Percentiles rank a stretch among this genome's conserved stretches.
Conservation (phyloP, 257 asterid genomes). For the Orobanche coerulescens region DNA sequence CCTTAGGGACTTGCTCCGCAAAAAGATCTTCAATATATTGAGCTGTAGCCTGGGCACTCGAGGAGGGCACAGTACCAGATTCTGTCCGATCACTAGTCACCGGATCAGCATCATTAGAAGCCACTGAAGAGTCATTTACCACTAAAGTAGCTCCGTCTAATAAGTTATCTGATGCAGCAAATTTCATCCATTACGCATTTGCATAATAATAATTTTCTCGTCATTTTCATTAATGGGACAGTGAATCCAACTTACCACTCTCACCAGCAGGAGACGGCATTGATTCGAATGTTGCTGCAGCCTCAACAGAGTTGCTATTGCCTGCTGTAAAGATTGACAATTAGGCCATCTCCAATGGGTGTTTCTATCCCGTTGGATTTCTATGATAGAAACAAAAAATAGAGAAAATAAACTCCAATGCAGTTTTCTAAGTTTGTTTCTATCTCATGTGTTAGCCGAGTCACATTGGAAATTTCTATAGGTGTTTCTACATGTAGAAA, state of each 20-base stretch:
- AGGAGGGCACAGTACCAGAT: constrained; percentile 23
- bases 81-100: constrained; percentile 27
- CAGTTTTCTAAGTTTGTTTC: no score
- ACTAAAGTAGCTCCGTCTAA: constrained; percentile 22
- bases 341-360: no score
- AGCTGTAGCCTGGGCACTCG: constrained; percentile 29
- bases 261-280: constrained; percentile 21
- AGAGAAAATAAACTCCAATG: no score
- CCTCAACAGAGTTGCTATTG: constrained; percentile 22
- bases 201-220: constrained; percentile 16
- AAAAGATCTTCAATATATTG: constrained; percentile 26
- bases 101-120: constrained; percentile 25
- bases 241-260: constrained; percentile 16
- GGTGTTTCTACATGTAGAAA: no score
- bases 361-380: no score
- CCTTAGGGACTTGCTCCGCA: constrained; percentile 20
- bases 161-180: constrained; percentile 21
- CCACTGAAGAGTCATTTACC: background rate
- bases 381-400: no score
- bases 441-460: no score
- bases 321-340: constrained; percentile 12
- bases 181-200: constrained; percentile 12
- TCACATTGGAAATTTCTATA: no score
- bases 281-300: constrained; percentile 17
- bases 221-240: constrained; percentile 2